Conservation (phyloP, 768 basidiomycete genomes). For the Podaxis sp. region DNA sequence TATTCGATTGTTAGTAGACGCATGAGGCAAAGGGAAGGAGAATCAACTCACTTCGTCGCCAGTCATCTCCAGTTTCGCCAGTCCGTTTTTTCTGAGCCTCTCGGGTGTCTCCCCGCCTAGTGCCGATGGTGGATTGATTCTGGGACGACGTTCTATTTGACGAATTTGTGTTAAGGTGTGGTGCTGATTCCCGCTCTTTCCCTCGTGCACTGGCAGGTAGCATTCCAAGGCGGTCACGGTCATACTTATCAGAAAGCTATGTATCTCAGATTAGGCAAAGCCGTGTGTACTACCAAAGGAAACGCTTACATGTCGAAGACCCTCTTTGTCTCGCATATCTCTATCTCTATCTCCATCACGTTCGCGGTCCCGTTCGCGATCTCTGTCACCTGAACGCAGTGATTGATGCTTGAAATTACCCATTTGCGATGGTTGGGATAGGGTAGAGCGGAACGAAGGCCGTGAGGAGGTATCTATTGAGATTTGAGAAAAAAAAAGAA, state of each 20-base stretch:
- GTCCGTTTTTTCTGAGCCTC: constrained; percentile 65
- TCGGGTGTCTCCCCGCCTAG: constrained; percentile 56
- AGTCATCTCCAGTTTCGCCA: constrained; percentile 78
- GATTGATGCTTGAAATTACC: constrained; percentile 92
- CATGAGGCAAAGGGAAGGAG: constrained; percentile 15
- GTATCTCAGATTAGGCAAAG: constrained; percentile 9
- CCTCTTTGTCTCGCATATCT: constrained; percentile 72
- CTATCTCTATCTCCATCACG: constrained; percentile 47
- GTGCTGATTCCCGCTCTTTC: constrained; percentile 68
- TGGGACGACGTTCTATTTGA: constrained; percentile 40
- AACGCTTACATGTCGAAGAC: constrained; percentile 67
- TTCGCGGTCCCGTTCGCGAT: constrained; percentile 53
- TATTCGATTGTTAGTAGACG: constrained; percentile 22
- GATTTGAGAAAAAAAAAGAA: constrained; percentile 12
- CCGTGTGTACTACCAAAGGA: background rate
- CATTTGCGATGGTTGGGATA: constrained; percentile 88
- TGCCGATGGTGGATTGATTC: constrained; percentile 30
- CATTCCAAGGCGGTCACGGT: constrained; percentile 72
- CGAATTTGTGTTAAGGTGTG: constrained; percentile 50
- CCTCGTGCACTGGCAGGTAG: constrained; percentile 47
- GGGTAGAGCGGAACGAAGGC: constrained; percentile 66
- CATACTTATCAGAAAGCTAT: constrained; percentile 85
- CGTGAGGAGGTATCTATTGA: constrained; percentile 50
- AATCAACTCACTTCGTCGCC: constrained; percentile 69
- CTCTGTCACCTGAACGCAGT: constrained; percentile 62